A percentile compares a stretch with the other conserved stretches of the same genome.
These are phyloP conservation scores for Marasmius sp. DNA, from an alignment of 1,284 basidiomycete species.

Conservation along the genomic window DNA sequence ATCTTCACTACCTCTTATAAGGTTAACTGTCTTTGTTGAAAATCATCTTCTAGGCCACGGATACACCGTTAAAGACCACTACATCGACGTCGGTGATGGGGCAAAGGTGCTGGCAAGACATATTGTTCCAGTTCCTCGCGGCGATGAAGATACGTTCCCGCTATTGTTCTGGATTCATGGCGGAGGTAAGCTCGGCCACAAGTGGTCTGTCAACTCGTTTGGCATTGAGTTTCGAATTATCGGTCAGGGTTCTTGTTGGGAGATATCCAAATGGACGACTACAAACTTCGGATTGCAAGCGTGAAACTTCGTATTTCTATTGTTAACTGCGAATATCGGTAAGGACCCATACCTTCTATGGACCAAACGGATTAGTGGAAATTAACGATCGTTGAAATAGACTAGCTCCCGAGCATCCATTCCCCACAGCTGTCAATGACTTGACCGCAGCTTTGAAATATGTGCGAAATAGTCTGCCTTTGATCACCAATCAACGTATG, in stretches of 20 bases:
- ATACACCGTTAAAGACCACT: neutral
- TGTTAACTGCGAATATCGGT: conserved; percentile 17
- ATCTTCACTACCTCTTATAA: neutral
- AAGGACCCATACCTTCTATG: neutral
- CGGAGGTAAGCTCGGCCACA: conserved; percentile 5
- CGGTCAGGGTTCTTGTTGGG: conserved; percentile 8
- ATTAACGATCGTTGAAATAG: neutral
- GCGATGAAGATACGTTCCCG: conserved; percentile 8
- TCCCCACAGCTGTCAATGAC: conserved; percentile 15
- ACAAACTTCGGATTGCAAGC: conserved; percentile 8
- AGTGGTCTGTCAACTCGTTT: neutral
- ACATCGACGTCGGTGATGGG: conserved; percentile 1
- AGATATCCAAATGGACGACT: conserved; percentile 12
- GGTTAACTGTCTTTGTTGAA: neutral
- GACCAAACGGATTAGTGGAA: neutral
- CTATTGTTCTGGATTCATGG: conserved; percentile 14
- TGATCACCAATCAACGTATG: neutral
- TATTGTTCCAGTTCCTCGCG: neutral
- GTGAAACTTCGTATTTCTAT: conserved; percentile 10
- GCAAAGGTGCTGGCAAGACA: conserved; percentile 1
- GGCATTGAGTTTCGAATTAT: neutral
- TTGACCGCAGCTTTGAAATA: conserved; percentile 13
- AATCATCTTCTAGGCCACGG: neutral
- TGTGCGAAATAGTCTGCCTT: neutral
- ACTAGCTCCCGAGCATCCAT: conserved; percentile 16